Base-by-base conservation (phyloP, 345 rosid genomes). In the Citropsis articulata region DNA sequence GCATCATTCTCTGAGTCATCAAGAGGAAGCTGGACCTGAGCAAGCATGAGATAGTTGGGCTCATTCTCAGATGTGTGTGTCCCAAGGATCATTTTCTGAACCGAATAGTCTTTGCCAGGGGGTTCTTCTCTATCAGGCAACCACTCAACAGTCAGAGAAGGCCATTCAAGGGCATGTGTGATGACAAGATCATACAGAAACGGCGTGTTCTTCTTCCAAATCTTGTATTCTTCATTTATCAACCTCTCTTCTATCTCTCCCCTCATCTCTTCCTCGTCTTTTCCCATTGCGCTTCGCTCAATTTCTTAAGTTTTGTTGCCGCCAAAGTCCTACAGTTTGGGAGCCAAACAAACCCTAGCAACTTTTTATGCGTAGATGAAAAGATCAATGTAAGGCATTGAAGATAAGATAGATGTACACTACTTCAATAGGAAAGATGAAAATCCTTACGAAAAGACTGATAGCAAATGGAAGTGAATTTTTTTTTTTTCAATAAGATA, bases 151-250 rank as follows among this genome's bases (percentile, higher is more conserved):
- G 98, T 94, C 79, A 94, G 97, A 28, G 98, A 96, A 6, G 99
- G 99, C 99, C 98, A 96, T 72, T 96, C 98, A 24, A 96, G 91
- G 79, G 99, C 99, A 67, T 96, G 98, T 56, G 98, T 94, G 48
- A 96, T 94, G 71, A 96, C 97, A 45, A 96, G 91, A 84, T 96
- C 98, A 84, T 96, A 96, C 21, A 96, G 92, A 82, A 96, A 96
- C 9, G 98, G 99, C 30, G 99, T 96, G 86, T 96, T 96, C 88
- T 96, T 96, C 87, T 94, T 96, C 99, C 98, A 96, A 72, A 94
- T 94, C 90, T 96, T 94, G 91, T 96, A 96, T 82, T 94, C 99
- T 84, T 96, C 98, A 77, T 92, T 96, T 82, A 96, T 90, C 66
- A 94, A 84, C 40, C 98, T 65, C 86, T 96, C 99, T 85, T 96